Evolutionary conservation across 441 rosid species (phyloP).

Genomic region (Pelargonium myrrhifolium): DNA sequence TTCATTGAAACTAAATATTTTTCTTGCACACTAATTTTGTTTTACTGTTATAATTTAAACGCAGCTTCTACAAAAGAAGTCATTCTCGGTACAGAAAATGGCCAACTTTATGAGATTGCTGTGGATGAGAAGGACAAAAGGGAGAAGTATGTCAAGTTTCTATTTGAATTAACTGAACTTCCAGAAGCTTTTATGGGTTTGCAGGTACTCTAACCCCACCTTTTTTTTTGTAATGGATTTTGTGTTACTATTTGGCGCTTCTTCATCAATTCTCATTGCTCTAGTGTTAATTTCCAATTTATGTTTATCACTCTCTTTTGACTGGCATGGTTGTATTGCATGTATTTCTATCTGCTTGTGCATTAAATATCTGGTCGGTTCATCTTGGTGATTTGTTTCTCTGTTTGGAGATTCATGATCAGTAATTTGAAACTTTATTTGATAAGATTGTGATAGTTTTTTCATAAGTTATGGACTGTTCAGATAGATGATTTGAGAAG

Average conservation of each 20-base stretch:
- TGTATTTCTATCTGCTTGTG: not conserved
- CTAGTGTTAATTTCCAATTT: not conserved
- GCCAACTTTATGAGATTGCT: constrained; percentile 83
- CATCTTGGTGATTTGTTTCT: not conserved
- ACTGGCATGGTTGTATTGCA: not conserved
- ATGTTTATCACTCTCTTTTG: not conserved
- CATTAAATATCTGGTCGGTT: not conserved
- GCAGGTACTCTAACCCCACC: constrained; percentile 48
- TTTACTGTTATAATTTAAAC: constrained; percentile 11
- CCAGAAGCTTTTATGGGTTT: constrained; percentile 92
- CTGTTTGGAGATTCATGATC: not conserved
- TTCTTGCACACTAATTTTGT: constrained; percentile 19
- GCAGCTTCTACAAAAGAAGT: constrained; percentile 90
- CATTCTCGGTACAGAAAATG: constrained; percentile 81
- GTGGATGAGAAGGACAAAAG: constrained; percentile 97
- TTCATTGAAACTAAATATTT: not conserved
- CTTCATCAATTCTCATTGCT: constrained; percentile 6
- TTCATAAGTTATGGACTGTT: constrained; percentile 4
- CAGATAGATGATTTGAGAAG: constrained; percentile 5
- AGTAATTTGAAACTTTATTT: not conserved
- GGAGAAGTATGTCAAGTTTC: constrained; percentile 81
- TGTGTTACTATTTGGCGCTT: constrained; percentile 12
- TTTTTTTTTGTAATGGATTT: constrained; percentile 10
- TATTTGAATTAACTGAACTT: constrained; percentile 77
- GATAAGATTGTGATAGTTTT: not conserved